phyloP scores from a whole-genome alignment of 2,329 filamentous ascomycete species.

The Sporothrix pseudoabietina region DNA sequence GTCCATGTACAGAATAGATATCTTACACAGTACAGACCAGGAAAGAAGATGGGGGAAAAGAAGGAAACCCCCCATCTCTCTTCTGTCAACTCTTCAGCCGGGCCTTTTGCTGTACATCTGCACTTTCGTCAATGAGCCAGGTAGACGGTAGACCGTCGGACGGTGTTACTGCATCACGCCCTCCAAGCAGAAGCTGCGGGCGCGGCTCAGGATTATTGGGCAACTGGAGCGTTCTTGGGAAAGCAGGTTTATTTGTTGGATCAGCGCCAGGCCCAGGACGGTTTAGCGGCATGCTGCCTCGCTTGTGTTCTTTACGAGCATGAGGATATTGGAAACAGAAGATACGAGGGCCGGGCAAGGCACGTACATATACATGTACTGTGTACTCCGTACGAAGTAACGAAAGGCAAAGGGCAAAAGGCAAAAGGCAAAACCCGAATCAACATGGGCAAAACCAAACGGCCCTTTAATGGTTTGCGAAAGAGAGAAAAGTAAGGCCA shows the following conservation, averaged over 20 bases:
- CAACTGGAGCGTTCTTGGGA: background rate
- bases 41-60: too few relatives aligned
- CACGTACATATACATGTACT: too few relatives aligned
- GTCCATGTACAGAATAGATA: background rate
- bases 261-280: constrained; percentile 30
- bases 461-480: background rate
- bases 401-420: background rate
- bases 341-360: background rate
- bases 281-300: constrained; percentile 29
- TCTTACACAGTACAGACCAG: background rate
- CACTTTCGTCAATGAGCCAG: background rate
- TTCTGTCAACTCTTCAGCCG: background rate
- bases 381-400: background rate
- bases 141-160: background rate
- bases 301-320: constrained; percentile 22
- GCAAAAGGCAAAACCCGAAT: background rate
- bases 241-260: constrained; percentile 26
- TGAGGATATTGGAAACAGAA: background rate
- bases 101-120: constrained; percentile 9
- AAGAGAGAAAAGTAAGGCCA: background rate
- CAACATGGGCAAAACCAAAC: background rate
- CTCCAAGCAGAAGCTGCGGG: background rate
- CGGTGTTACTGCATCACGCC: background rate
- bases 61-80: background rate
- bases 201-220: background rate